phyloP scores from a whole-genome alignment of 31 red algal genomes.

The Endocladia muricata region DNA sequence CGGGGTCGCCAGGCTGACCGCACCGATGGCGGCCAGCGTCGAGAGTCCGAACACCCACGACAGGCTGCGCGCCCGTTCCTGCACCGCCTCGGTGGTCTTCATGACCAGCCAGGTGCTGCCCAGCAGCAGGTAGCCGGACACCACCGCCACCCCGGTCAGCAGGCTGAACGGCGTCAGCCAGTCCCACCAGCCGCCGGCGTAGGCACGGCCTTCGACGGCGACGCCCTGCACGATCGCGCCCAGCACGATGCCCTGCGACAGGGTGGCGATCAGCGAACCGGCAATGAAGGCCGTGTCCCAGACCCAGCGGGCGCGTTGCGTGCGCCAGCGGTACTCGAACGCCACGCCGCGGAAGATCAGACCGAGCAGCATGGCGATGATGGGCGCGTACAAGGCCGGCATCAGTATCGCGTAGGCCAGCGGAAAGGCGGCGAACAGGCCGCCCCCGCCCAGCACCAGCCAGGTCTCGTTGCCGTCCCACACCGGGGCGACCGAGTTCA shows the following conservation, averaged over 20 bases:
- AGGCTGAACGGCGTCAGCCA: neutral
- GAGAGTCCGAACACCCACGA: neutral
- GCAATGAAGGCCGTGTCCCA: neutral
- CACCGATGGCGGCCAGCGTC: neutral
- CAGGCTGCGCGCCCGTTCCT: neutral
- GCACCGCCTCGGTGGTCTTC: neutral
- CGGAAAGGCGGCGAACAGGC: neutral
- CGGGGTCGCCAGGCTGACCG: neutral
- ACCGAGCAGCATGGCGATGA: neutral
- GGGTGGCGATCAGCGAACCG: neutral
- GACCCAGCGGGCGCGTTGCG: neutral
- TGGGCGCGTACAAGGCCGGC: neutral
- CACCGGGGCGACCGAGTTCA: neutral
- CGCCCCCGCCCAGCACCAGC: neutral
- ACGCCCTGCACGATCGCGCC: neutral
- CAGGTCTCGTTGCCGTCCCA: slow-evolving; percentile 5
- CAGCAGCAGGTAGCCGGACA: neutral
- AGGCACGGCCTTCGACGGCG: neutral
- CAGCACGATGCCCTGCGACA: neutral
- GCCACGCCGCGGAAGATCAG: neutral
- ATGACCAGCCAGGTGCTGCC: neutral
- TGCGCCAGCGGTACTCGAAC: neutral
- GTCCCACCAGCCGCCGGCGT: neutral
- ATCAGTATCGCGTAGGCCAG: neutral
- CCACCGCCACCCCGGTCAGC: neutral